These are phyloP conservation scores for Eremochloa ophiuroides DNA, from an alignment of 176 grass and related monocot genomes.

Conservation along the genomic window DNA sequence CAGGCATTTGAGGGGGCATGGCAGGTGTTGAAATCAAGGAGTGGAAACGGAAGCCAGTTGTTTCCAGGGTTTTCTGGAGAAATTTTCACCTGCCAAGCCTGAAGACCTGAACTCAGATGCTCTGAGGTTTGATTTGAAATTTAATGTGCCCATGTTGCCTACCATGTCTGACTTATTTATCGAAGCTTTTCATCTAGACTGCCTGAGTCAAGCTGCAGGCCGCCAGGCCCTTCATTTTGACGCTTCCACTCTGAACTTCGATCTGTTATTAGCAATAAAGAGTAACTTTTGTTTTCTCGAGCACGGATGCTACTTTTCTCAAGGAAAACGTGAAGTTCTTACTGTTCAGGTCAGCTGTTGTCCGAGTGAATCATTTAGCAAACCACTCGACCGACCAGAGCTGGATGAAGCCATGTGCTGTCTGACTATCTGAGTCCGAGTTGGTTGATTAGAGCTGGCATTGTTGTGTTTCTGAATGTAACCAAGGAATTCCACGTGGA, in stretches of 20 bases:
- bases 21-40: neutral
- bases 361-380: neutral
- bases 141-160: neutral
- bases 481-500: neutral
- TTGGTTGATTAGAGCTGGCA: neutral
- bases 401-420: neutral
- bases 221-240: neutral
- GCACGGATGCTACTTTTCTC: neutral
- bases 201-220: neutral
- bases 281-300: neutral
- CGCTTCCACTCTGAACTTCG: neutral
- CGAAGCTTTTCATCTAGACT: neutral
- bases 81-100: neutral
- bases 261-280: neutral
- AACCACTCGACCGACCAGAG: neutral
- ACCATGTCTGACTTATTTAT: neutral
- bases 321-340: neutral
- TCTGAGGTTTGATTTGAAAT: neutral
- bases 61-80: neutral
- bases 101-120: neutral
- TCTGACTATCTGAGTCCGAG: neutral
- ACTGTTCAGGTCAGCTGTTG: neutral
- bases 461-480: neutral
- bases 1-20: neutral
- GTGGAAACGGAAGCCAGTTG: neutral